These are phyloP conservation scores for Entamoeba invadens DNA, from an alignment of 208 protist genomes.

Conservation along the genomic window DNA sequence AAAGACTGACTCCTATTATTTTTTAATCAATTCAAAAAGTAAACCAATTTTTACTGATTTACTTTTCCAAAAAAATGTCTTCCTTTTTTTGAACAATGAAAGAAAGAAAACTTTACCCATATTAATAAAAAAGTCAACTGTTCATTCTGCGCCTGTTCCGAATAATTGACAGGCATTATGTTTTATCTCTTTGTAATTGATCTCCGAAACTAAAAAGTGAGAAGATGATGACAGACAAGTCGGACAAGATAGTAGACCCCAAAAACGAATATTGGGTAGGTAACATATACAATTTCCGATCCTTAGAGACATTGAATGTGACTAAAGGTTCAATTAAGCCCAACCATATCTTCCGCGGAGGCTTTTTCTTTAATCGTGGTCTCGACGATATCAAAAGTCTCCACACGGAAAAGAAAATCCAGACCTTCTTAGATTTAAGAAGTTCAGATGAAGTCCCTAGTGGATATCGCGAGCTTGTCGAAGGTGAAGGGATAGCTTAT, in stretches of 20 bases:
- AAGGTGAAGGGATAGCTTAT: background rate
- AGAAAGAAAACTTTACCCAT: background rate
- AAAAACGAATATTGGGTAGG: constrained; percentile 1
- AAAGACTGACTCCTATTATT: no score
- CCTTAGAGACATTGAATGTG: background rate
- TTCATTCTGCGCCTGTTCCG: background rate
- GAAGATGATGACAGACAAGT: background rate
- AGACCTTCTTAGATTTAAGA: background rate
- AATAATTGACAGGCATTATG: background rate
- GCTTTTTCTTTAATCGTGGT: background rate
- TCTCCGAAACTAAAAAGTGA: background rate
- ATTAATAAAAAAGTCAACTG: background rate
- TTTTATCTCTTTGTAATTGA: background rate
- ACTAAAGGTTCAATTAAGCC: background rate
- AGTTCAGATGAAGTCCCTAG: background rate
- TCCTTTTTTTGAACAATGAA: background rate
- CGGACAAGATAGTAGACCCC: background rate
- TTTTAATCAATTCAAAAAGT: background rate
- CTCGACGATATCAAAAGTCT: background rate
- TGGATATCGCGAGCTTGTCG: background rate
- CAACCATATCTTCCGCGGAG: background rate
- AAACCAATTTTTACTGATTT: background rate
- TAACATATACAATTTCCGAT: background rate
- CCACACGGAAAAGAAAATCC: background rate
- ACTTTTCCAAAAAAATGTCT: background rate